Base-by-base conservation (phyloP, 495 filamentous ascomycete species). In the Tuber indicum region DNA sequence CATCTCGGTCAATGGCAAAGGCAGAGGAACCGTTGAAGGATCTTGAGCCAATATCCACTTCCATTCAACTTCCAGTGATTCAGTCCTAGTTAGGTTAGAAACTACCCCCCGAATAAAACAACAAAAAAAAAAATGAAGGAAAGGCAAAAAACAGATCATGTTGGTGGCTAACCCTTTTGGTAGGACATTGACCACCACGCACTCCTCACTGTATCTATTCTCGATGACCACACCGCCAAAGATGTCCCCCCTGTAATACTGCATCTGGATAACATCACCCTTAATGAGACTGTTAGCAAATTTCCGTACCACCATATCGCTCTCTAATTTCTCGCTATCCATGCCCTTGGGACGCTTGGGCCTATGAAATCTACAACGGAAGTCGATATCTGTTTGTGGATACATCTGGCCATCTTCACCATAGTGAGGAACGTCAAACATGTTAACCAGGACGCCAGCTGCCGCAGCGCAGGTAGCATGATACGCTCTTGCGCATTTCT, bases 381-480 rank as follows among this genome's bases (percentile, higher is more conserved):
- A 93, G 82, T 98, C 94, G 80, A 95, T 93, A 39, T 91, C 94
- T 75, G 92, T 92, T 71, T 95, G 88, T 75, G 92, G 92, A 84
- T 98, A 97, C 82, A 97, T 93, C 14, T 90, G 92, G 3, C 93
- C 93, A 84, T 98, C 95, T 77, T 97, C 93, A 44, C 91, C 92
- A 84, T 94, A 93, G n/a, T 95, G 92, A 0, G 92, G 91, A 71
- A 95, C 89, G 42, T 91, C 88, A 21, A 92, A 93, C 82, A 92
- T 89, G 82, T 99, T 95, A 66, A 97, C 91, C 79, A 94, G 89
- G 14, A 98, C 94, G 58, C 96, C 96, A 66, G 95, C 96, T 23
- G 94, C 89, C 39, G 92, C 91, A 3, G 96, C 95, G 82, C 96
- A 99, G 21, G 94, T 98, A 3, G 94, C 93, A 84, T 99, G 96